Evolutionary conservation across 805 yeast genomes (phyloP), one percentile per base, ranked within the genome.

Genomic region (Metschnikowia borealis): DNA sequence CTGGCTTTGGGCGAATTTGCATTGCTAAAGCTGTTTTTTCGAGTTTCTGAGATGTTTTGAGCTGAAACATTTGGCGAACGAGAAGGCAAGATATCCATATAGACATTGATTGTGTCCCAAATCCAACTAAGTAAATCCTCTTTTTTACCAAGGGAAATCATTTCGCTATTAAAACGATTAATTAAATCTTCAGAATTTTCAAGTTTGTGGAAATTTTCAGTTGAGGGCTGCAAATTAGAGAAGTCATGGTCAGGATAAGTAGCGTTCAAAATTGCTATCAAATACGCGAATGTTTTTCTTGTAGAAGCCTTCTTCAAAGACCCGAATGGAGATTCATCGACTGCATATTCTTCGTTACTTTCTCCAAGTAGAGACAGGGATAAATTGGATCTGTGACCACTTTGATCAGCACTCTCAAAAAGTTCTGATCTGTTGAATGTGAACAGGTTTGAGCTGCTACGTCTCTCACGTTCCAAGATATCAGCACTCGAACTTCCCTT

Each of bases 181-280:
- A 81, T 80, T 57, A 82, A 78, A 50, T 75, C 81, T 47, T 73
- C 78, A 2, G 71, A 60, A 14, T 61, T 55, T 42, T 62, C 64
- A 23, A 73, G 60, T 50, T 64, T 56, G 49, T 70, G 75, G 50
- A 73, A 73, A 42, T 80, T 75, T 20, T 71, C 74, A 5, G 81
- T 80, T n/a, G 87, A 79, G 1, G 99, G 99, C 62, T 88, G 89
- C 54, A 94, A 78, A 23, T 85, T 79, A 11, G 95, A 80, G 61
- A 92, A 94, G 63, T 94, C 99, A 62, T 94, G 96, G 65, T 94
- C 99, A 0, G 99, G 98, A 63, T 88, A 92, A 4, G 95, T 85
- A 6, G 95, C 87, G 66, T 94, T 94, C 47, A 94, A 75, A 34
- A 91, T 90, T 1, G 96, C 94, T 52, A 94, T 88, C 44, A 94